Conservation (phyloP, 23 red algal species). For the Rhodosorus marinus region DNA sequence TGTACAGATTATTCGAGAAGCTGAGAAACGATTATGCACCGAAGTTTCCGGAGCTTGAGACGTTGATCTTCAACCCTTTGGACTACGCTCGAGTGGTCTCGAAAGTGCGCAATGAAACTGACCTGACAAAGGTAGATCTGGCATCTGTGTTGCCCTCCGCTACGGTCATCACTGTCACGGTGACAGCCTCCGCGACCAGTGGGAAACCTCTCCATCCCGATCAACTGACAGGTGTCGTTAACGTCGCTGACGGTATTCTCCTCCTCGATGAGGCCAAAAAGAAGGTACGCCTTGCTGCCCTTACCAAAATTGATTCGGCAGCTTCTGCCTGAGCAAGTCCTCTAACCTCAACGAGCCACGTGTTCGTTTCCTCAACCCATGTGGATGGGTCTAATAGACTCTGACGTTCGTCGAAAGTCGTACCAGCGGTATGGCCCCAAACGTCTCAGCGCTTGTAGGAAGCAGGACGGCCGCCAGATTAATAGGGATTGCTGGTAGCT, state of each 20-base stretch:
- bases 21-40: conserved; percentile 27
- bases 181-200: conserved; percentile 27
- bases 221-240: conserved; percentile 19
- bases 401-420: too few species aligned
- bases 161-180: conserved; percentile 42
- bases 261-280: conserved; percentile 13
- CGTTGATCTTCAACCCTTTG: conserved; percentile 33
- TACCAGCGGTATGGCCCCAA: too few species aligned
- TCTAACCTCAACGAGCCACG: too few species aligned
- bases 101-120: conserved; percentile 13
- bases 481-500: conserved; percentile 13
- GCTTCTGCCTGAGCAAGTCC: too few species aligned
- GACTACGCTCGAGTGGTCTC: conserved; percentile 34
- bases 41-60: conserved; percentile 67
- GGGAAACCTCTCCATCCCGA: conserved; percentile 9
- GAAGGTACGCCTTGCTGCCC: too few species aligned
- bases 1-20: too few species aligned
- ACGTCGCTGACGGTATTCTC: conserved; percentile 6
- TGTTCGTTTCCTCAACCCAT: too few species aligned
- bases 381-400: too few species aligned
- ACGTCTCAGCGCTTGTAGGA: not conserved
- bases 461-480: not conserved
- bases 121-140: too few species aligned
- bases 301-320: too few species aligned
- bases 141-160: conserved; percentile 33